phyloP scores from a whole-genome alignment of 1,139 yeast species.

The Geotrichum siamense region DNA sequence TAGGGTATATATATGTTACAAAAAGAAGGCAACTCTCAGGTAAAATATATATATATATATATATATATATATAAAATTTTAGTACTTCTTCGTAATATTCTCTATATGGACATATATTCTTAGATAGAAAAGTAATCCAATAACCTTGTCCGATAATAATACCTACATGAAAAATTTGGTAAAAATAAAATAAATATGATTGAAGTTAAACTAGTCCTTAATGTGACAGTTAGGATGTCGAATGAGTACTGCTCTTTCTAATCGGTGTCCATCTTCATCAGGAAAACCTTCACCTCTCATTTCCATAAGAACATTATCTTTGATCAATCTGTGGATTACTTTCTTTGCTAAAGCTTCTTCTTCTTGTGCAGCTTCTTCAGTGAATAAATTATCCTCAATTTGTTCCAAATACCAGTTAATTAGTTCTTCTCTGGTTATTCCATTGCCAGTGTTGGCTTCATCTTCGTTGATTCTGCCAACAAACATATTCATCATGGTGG shows the following conservation, averaged over 20 bases:
- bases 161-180: no score
- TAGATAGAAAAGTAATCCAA: no score
- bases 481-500: slow-evolving; percentile 71
- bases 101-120: no score
- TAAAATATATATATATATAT: no score
- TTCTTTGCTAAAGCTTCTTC: slow-evolving; percentile 71
- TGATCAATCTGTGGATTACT: slow-evolving; percentile 75
- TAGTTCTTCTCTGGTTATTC: slow-evolving; percentile 62
- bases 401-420: slow-evolving; percentile 76
- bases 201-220: not conserved
- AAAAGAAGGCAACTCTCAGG: no score
- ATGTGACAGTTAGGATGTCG: slow-evolving; percentile 64
- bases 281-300: slow-evolving; percentile 53
- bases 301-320: slow-evolving; percentile 79
- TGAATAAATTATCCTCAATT: slow-evolving; percentile 61
- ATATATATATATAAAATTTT: no score
- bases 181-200: slow-evolving; percentile 3
- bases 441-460: slow-evolving; percentile 43
- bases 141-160: no score
- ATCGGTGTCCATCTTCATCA: slow-evolving; percentile 32
- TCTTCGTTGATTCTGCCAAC: slow-evolving; percentile 59
- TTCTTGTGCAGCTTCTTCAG: slow-evolving; percentile 62
- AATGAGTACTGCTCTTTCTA: slow-evolving; percentile 49
- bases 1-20: no score
- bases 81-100: no score